These are phyloP conservation scores for Verruconis gallopava DNA, from an alignment of 2,329 filamentous ascomycete genomes.

Conservation along the genomic window DNA sequence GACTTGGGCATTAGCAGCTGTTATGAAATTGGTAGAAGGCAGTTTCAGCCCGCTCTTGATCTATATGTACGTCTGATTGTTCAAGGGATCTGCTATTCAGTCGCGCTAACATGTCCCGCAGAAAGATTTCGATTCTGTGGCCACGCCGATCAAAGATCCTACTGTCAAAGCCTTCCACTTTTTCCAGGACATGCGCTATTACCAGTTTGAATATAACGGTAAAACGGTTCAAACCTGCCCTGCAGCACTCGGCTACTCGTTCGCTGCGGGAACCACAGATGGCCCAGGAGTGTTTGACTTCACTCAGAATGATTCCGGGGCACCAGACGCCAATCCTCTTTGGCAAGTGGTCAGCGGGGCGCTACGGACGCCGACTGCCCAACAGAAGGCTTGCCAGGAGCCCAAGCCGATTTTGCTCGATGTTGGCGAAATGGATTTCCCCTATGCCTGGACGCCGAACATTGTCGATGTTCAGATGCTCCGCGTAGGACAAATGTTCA, in stretches of 20 bases:
- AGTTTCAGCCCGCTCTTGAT: slow-evolving; percentile 47
- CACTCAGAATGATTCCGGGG: slow-evolving; percentile 67
- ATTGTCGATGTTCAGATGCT: slow-evolving; percentile 80
- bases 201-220: slow-evolving; percentile 42
- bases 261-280: slow-evolving; percentile 85
- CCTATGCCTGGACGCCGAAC: slow-evolving; percentile 84
- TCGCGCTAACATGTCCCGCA: background rate
- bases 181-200: slow-evolving; percentile 1
- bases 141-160: background rate
- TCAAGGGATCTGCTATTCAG: background rate
- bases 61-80: slow-evolving; percentile 24
- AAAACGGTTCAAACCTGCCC: slow-evolving; percentile 62
- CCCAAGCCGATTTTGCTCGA: slow-evolving; percentile 80
- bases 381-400: slow-evolving; percentile 63
- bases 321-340: slow-evolving; percentile 61
- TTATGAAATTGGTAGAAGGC: slow-evolving; percentile 63
- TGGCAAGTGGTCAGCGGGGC: slow-evolving; percentile 66
- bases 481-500: slow-evolving; percentile 70
- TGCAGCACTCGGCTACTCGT: slow-evolving; percentile 80
- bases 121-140: background rate
- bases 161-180: slow-evolving; percentile 1
- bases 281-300: slow-evolving; percentile 89
- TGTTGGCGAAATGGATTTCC: slow-evolving; percentile 63
- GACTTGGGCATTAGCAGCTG: slow-evolving; percentile 55
- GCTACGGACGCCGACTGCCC: slow-evolving; percentile 54